Percentiles rank a stretch among this genome's conserved stretches.
Conservation (phyloP, 257 asterid species). For the Schizonepeta tenuifolia region DNA sequence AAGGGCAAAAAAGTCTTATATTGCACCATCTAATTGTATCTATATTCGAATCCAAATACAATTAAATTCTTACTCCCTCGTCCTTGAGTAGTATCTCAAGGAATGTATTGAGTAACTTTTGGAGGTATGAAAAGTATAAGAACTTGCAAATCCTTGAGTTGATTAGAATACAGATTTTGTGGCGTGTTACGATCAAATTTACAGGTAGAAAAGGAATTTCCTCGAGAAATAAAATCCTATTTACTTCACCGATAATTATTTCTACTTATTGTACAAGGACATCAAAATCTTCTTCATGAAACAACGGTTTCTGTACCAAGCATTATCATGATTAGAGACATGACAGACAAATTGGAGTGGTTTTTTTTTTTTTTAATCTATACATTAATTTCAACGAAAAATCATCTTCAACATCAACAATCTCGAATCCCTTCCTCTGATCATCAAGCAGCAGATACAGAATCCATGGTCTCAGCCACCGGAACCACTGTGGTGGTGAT, state of each 20-base stretch:
- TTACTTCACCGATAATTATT: slow-evolving; percentile 20
- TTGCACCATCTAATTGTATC: too few relatives aligned
- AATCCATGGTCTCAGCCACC: slow-evolving; percentile 12
- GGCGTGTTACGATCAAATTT: slow-evolving; percentile 23
- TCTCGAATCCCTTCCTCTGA: slow-evolving; percentile 20
- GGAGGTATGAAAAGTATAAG: slow-evolving; percentile 30
- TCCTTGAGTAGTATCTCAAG: slow-evolving; percentile 10
- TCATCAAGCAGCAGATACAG: slow-evolving; percentile 23
- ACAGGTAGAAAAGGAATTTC: slow-evolving; percentile 15
- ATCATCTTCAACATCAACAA: neutral
- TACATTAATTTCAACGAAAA: slow-evolving; percentile 23
- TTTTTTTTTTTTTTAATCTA: slow-evolving; percentile 23
- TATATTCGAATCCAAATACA: too few relatives aligned
- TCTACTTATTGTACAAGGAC: neutral
- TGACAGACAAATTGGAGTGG: neutral
- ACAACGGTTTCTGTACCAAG: slow-evolving; percentile 2
- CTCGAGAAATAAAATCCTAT: slow-evolving; percentile 2
- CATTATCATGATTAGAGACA: too few relatives aligned
- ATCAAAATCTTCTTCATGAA: slow-evolving; percentile 19
- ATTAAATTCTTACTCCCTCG: too few relatives aligned
- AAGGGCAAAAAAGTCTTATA: too few relatives aligned
- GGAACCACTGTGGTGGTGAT: neutral
- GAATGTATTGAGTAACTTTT: slow-evolving; percentile 8
- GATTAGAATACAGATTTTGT: slow-evolving; percentile 39
- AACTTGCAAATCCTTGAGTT: slow-evolving; percentile 30